Evolutionary conservation across 495 filamentous ascomycete genomes (phyloP).

Genomic region (Penicillium argentinense): DNA sequence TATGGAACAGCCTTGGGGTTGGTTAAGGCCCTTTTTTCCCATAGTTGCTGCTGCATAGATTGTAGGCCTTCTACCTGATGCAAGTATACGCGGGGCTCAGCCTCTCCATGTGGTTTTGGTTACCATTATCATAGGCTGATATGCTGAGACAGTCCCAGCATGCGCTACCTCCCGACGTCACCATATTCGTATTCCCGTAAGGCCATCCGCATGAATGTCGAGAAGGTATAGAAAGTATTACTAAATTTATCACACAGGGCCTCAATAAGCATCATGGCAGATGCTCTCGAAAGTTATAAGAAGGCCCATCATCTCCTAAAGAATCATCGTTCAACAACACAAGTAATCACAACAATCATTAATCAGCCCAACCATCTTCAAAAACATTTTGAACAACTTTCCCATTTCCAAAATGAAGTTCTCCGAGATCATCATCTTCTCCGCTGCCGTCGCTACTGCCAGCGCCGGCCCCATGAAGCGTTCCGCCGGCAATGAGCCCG

Average conservation of each 20-base stretch:
- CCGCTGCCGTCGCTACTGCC: conserved; percentile 10
- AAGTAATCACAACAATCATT: not conserved
- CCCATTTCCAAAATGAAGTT: conserved; percentile 9
- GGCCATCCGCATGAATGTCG: too few species aligned
- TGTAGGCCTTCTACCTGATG: not conserved
- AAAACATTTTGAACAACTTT: not conserved
- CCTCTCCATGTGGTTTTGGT: not conserved
- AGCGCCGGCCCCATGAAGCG: conserved; percentile 10
- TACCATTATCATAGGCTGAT: not conserved
- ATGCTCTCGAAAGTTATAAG: not conserved
- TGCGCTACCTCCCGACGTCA: not conserved
- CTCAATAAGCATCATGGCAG: not conserved
- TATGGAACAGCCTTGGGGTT: not conserved
- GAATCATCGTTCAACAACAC: not conserved
- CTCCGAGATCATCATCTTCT: conserved; percentile 7
- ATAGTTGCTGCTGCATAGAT: not conserved
- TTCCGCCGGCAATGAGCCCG: not conserved
- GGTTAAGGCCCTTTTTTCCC: not conserved
- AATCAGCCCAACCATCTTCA: not conserved
- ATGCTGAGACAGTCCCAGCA: not conserved
- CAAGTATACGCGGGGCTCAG: not conserved
- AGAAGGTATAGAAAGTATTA: too few species aligned
- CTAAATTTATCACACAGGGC: not conserved
- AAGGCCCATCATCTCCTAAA: not conserved
- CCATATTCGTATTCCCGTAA: not conserved